A percentile compares a stretch with the other conserved stretches of the same genome.
Conservation (phyloP, 208 protist species). For the Endotrypanum monterogeii region DNA sequence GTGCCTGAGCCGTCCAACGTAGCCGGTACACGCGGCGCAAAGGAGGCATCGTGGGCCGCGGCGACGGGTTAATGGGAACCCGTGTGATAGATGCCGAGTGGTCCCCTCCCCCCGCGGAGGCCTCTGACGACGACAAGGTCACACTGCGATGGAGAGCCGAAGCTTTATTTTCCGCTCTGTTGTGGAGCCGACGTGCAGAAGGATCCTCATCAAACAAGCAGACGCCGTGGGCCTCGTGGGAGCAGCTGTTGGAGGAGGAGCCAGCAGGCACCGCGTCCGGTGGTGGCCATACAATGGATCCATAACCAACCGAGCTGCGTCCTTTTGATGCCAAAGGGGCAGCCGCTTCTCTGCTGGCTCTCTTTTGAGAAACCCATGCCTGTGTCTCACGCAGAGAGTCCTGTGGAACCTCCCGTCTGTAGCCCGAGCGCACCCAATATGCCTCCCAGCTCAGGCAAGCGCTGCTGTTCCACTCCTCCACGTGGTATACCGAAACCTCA, state of each 20-base stretch:
- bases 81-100: background rate
- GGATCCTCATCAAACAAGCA: background rate
- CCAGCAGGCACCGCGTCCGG: background rate
- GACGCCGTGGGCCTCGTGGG: background rate
- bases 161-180: background rate
- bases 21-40: slow-evolving; percentile 40
- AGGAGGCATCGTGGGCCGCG: slow-evolving; percentile 37
- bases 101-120: background rate
- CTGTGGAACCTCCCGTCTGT: background rate
- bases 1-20: slow-evolving; percentile 43
- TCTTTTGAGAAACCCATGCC: background rate
- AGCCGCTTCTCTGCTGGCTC: background rate
- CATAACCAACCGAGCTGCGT: background rate
- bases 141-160: background rate
- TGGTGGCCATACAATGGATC: slow-evolving; percentile 7
- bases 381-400: background rate
- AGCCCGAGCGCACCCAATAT: slow-evolving; percentile 23
- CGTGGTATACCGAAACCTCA: slow-evolving; percentile 33
- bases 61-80: background rate
- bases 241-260: background rate
- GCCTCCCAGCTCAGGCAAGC: slow-evolving; percentile 30
- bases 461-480: slow-evolving; percentile 61
- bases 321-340: background rate
- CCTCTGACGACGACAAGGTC: background rate
- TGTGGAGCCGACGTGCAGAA: background rate